Evolutionary conservation across 2,329 filamentous ascomycete species (phyloP).

Genomic region (Trichoderma brevicompactum): DNA sequence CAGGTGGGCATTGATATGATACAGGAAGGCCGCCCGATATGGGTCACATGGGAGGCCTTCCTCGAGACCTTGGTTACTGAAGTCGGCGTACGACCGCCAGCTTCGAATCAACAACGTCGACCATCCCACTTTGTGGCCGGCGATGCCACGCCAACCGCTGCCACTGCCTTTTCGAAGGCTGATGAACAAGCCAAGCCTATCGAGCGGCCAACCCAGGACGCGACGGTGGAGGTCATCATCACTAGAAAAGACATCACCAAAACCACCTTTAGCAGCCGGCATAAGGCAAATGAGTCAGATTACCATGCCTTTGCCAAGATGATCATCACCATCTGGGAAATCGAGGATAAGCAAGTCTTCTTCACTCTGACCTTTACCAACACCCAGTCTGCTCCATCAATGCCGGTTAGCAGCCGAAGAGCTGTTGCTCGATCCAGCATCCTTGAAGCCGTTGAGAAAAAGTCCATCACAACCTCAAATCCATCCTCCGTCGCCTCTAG

Average conservation of each 20-base stretch:
- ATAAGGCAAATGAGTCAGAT: slow-evolving; percentile 44
- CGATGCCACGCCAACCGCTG: slow-evolving; percentile 46
- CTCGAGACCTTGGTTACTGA: slow-evolving; percentile 58
- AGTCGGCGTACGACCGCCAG: slow-evolving; percentile 41
- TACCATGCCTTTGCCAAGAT: slow-evolving; percentile 67
- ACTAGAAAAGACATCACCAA: slow-evolving; percentile 53
- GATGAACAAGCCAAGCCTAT: slow-evolving; percentile 34
- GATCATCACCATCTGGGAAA: slow-evolving; percentile 75
- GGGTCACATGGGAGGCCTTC: slow-evolving; percentile 63
- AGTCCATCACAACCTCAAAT: slow-evolving; percentile 50
- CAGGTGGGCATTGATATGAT: slow-evolving; percentile 76
- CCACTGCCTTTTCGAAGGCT: slow-evolving; percentile 36
- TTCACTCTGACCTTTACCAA: slow-evolving; percentile 78
- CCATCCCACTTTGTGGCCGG: slow-evolving; percentile 35
- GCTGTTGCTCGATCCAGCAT: slow-evolving; percentile 46
- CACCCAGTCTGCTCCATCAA: slow-evolving; percentile 49
- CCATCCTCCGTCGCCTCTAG: slow-evolving; percentile 54
- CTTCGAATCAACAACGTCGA: slow-evolving; percentile 32
- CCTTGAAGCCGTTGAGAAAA: slow-evolving; percentile 53
- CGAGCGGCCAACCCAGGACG: slow-evolving; percentile 55
- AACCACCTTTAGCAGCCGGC: slow-evolving; percentile 43
- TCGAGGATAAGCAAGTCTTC: slow-evolving; percentile 68
- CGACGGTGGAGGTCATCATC: slow-evolving; percentile 70
- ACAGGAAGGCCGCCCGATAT: slow-evolving; percentile 65
- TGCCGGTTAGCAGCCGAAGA: slow-evolving; percentile 43